Evolutionary conservation across 2,329 filamentous ascomycete genomes (phyloP), one percentile per base, ranked within the genome.

Genomic region (Diaporthe destruens): DNA sequence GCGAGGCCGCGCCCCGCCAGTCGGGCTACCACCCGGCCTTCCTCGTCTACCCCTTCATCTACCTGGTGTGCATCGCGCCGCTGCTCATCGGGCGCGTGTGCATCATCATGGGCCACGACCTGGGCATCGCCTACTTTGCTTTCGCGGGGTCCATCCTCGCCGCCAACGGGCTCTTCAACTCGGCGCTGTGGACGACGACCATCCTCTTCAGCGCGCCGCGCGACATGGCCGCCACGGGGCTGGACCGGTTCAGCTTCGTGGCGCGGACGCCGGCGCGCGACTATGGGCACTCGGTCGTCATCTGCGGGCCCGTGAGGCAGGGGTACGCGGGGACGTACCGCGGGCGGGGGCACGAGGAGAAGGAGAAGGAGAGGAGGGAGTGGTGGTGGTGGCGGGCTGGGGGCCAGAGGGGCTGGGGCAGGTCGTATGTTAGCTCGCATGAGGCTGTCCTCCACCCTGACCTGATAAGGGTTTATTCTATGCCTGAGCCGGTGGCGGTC

Each of bases 1-100:
- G 57, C 34, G 65, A 66, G 36, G 23, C n/a, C n/a, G n/a, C 25
- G 6, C 68, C 67, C 4, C 39, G 47, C 1, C 72, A 53, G 8
- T 75, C 75, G 4, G 75, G 74, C 6, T 73, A 76, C 54, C 75
- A 76, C 42, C 74, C 75, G 7, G 75, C 74, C 7, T 76, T 76
- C 53, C 72, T 76, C 14, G 53, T 74, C 0, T 75, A 75, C 36
- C 75, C 75, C 3, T 71, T 75, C 56, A 71, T 76, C 42, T 76
- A 76, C 55, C 66, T 76, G 8, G 29, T 67, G 6, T 76, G 75
- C 59, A 75, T 72, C 23, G 69, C 69, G 18, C 74, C 75, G 3
- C 34, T 76, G 39, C 72, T 72, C 2, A 47, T 76, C 14, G 72
- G 54, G 2, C 75, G 75, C 4, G 32, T 75, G 3, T 57, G 67